Base-by-base conservation (phyloP, 257 asterid species). In the Solanum phureja region DNA sequence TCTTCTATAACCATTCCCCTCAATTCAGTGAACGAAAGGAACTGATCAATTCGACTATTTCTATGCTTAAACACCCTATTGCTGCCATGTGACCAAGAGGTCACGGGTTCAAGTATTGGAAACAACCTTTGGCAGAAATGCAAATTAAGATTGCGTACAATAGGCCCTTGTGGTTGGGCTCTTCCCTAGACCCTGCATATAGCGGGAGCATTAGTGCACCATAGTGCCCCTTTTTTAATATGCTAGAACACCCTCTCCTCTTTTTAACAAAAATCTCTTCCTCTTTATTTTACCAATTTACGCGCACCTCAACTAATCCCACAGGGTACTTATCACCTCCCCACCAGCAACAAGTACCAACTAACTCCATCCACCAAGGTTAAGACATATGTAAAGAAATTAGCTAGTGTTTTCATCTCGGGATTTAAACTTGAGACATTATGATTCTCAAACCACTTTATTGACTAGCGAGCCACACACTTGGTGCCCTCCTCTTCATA, bases 381-480 rank as follows among this genome's bases (percentile, higher is more conserved):
- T 56, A 49, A 49, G 27, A 23, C 6, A 23, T 0, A 23, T 21
- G 0, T 0, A 60, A 60, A 60, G 13, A 60, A 60, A 23, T 60
- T n/a, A 60, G 3, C 29, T 23, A 8, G 29, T 60, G 3, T 23
- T 60, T 60, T 60, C 9, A 0, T 60, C 1, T 23, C n/a, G 29
- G 6, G 3, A 60, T 60, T 60, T 60, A 6, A 60, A 60, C 6
- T 2, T 21, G 3, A 10, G 0, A 60, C 13, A 18, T 52, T 9
- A 18, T 18, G 2, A 18, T 52, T 52, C 62, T 52, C 10, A 52
- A 56, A 56, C 14, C 27, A 18, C 10, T 18, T 56, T 56, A 56
- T 56, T 7, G 64, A 18, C n/a, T 0, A 2, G 60, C 0, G 21
- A 6, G 19, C 3, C 21, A 56, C n/a, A 1, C 38, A 6, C 42